These are phyloP conservation scores for Fusarium phyllophilum DNA, from an alignment of 2,329 filamentous ascomycete species.

Conservation along the genomic window DNA sequence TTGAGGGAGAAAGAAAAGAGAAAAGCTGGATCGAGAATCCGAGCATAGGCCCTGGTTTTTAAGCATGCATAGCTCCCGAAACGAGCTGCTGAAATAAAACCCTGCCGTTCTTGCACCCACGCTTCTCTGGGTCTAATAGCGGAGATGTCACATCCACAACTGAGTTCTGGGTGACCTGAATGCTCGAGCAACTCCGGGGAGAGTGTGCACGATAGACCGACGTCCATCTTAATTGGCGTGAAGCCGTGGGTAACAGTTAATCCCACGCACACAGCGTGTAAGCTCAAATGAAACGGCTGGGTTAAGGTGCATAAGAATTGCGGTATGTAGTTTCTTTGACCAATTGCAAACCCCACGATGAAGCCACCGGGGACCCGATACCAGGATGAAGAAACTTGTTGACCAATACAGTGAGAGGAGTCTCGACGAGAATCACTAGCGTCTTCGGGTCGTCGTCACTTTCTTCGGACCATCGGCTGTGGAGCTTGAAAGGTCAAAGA, in stretches of 20 bases:
- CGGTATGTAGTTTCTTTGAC: slow-evolving; percentile 31
- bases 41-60: slow-evolving; percentile 15
- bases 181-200: slow-evolving; percentile 1
- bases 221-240: slow-evolving; percentile 24
- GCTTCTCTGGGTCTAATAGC: slow-evolving; percentile 31
- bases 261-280: slow-evolving; percentile 21
- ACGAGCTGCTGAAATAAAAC: slow-evolving; percentile 13
- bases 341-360: slow-evolving; percentile 21
- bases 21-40: neutral
- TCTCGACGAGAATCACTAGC: slow-evolving; percentile 31
- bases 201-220: slow-evolving; percentile 3
- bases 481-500: slow-evolving; percentile 19
- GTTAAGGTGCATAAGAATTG: slow-evolving; percentile 4
- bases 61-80: slow-evolving; percentile 9
- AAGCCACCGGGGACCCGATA: neutral
- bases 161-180: neutral
- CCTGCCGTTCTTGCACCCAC: slow-evolving; percentile 22
- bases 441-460: slow-evolving; percentile 45
- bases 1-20: neutral
- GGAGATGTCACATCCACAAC: slow-evolving; percentile 28
- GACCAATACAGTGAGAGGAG: slow-evolving; percentile 33
- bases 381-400: slow-evolving; percentile 20
- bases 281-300: slow-evolving; percentile 14
- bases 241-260: neutral
- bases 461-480: slow-evolving; percentile 44